Conservation (phyloP, 106 monocot genomes). For the Hemerocallis citrina region DNA sequence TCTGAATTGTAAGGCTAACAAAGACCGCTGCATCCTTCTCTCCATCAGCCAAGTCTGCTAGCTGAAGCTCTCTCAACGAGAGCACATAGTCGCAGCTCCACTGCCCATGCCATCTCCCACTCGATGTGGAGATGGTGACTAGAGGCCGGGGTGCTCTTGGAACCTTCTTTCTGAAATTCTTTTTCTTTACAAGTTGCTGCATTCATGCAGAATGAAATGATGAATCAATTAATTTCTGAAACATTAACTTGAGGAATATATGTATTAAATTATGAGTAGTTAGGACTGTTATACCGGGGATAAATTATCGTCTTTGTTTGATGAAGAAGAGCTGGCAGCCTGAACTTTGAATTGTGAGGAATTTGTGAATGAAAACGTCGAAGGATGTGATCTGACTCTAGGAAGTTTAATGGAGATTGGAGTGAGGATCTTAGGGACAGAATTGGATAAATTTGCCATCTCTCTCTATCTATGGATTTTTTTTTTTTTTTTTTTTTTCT, state of each 20-base stretch:
- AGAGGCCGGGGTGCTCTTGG: slow-evolving; percentile 24
- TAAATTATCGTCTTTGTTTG: not conserved
- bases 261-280: too few species aligned
- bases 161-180: not conserved
- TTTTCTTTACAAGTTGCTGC: slow-evolving; percentile 19
- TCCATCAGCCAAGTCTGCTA: slow-evolving; percentile 58
- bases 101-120: slow-evolving; percentile 45
- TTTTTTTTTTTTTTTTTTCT: too few species aligned
- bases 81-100: slow-evolving; percentile 53
- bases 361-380: not conserved
- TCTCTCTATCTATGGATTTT: too few species aligned
- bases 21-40: slow-evolving; percentile 45
- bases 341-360: too few species aligned
- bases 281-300: too few species aligned
- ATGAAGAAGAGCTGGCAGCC: too few species aligned
- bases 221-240: too few species aligned
- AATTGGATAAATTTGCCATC: not conserved
- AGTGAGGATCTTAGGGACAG: not conserved
- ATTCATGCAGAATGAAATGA: not conserved
- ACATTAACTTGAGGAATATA: too few species aligned
- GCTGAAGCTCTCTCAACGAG: slow-evolving; percentile 51
- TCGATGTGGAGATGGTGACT: slow-evolving; percentile 63
- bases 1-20: slow-evolving; percentile 56
- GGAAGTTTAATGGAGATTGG: not conserved
- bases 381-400: not conserved